These are phyloP conservation scores for Balansia obtecta DNA, from an alignment of 2,329 filamentous ascomycete genomes.

Conservation along the genomic window DNA sequence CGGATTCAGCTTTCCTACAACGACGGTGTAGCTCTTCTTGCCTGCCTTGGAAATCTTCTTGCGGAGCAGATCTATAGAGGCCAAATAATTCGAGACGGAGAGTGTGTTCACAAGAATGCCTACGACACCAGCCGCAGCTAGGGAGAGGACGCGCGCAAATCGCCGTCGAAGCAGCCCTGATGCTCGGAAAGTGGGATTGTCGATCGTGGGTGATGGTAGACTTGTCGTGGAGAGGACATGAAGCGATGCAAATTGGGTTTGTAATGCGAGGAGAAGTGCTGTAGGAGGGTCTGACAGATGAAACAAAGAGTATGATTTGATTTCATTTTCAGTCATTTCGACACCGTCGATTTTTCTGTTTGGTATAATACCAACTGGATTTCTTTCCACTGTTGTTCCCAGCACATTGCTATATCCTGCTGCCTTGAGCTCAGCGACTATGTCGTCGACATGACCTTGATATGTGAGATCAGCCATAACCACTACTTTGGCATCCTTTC, in stretches of 20 bases:
- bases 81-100: constrained; percentile 79
- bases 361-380: constrained; percentile 70
- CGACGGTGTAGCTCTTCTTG: constrained; percentile 93
- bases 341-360: constrained; percentile 56
- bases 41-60: constrained; percentile 62
- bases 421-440: constrained; percentile 42
- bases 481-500: constrained; percentile 51
- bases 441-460: constrained; percentile 53
- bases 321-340: constrained; percentile 26
- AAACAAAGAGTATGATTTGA: constrained; percentile 65
- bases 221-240: constrained; percentile 63
- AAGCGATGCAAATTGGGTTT: constrained; percentile 66
- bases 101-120: constrained; percentile 95
- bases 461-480: constrained; percentile 88
- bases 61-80: constrained; percentile 64
- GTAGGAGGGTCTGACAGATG: constrained; percentile 73
- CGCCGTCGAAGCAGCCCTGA: constrained; percentile 59
- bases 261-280: constrained; percentile 75
- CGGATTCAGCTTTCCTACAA: constrained; percentile 91
- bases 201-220: constrained; percentile 35
- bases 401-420: constrained; percentile 60
- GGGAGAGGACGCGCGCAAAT: constrained; percentile 72
- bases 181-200: constrained; percentile 31
- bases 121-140: constrained; percentile 72
- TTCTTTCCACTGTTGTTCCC: constrained; percentile 59